Evolutionary conservation across 1,139 yeast genomes (phyloP), one percentile per base, ranked within the genome.

Genomic region (Yamadazyma membranifaciens): DNA sequence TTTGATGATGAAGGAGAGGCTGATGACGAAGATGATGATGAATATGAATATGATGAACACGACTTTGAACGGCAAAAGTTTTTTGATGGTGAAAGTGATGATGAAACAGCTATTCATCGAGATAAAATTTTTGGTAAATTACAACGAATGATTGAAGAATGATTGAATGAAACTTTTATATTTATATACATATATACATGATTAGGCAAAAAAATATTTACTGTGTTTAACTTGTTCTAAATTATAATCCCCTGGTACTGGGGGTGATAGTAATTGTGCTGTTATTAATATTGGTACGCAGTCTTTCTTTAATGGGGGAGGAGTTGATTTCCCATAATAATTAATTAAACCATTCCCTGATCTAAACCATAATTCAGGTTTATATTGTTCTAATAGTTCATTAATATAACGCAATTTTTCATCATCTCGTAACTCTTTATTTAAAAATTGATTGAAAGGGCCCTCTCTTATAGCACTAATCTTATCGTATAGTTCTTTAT

Each of bases 81-180:
- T 30, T 81, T 81, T 52, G 65, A 69, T 2, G 57, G 62, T 6
- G 88, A 82, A 40, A 67, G 63, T 31, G 78, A 79, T 26, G 83
- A 81, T 49, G 81, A 80, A 6, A 38, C 81, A 50, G 87, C 87
- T 0, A 67, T 72, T 2, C 83, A 82, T 51, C 60, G 89, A 40
- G 89, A 83, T 48, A 67, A 60, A 42, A 81, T 83, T 3, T 82
- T 83, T 57, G 79, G 79, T 1, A 67, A 65, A 44, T 57, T 83
- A 26, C 77, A 82, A 48, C 60, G 60, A 31, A 75, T 80, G 83
- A 61, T 69, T 26, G 49, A 58, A 33, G 55, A 56, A 35, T 33
- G 24, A 33, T 20, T 20, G 24, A 20, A 20, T 20, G 24, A 20
- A 6, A 20, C 24, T 20, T 20, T 20, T 20, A 27, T 29, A 33